These are phyloP conservation scores for Quercus tomentella DNA, from an alignment of 331 rosid species.

Conservation along the genomic window DNA sequence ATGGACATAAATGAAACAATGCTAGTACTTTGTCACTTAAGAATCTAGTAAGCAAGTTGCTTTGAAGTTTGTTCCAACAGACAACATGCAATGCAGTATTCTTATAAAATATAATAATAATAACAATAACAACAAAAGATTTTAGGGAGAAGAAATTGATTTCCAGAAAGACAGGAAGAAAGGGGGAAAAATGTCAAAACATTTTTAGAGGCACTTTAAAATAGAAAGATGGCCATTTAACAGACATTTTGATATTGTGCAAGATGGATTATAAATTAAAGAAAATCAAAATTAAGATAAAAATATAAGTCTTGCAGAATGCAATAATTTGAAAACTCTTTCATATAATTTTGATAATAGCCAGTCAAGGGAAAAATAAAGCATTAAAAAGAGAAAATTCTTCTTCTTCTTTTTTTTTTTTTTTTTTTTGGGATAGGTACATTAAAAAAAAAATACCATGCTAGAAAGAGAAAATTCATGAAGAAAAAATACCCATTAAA, in stretches of 20 bases:
- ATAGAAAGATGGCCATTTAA: neutral
- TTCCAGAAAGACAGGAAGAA: neutral
- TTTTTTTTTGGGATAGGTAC: too few relatives aligned
- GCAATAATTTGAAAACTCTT: neutral
- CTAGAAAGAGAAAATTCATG: neutral
- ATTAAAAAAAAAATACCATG: too few relatives aligned
- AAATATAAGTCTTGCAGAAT: neutral
- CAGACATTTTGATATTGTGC: neutral
- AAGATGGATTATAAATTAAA: neutral
- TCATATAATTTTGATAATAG: conserved; percentile 3
- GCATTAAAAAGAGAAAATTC: neutral
- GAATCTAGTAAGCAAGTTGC: neutral
- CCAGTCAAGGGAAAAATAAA: neutral
- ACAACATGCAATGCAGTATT: neutral
- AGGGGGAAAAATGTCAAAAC: neutral
- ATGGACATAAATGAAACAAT: neutral
- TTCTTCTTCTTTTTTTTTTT: accelerated
- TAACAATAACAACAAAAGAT: neutral
- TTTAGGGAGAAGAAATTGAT: neutral
- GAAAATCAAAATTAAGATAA: neutral
- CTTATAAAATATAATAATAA: neutral
- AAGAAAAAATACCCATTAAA: neutral
- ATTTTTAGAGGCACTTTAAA: neutral
- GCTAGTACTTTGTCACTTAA: neutral
- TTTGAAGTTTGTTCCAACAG: neutral